These are phyloP conservation scores for Paxillus rubicundulus DNA, from an alignment of 768 basidiomycete species.

Conservation along the genomic window DNA sequence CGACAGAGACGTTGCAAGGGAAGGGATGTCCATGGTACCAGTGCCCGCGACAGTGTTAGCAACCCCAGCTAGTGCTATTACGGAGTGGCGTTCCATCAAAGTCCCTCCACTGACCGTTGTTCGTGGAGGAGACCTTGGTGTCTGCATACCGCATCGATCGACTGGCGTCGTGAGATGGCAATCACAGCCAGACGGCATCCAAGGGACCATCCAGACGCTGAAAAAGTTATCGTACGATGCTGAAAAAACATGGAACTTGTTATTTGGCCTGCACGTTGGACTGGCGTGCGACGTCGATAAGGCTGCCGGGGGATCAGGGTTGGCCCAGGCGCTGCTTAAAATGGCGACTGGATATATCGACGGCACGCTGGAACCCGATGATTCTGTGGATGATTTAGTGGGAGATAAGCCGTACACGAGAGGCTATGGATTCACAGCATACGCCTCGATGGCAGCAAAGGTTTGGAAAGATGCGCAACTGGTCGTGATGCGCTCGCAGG, in stretches of 20 bases:
- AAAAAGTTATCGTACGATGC: background rate
- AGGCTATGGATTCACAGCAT: conserved; percentile 1
- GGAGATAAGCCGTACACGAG: conserved; percentile 2
- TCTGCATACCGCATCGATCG: conserved; percentile 5
- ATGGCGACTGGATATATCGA: conserved; percentile 1
- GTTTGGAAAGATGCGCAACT: background rate
- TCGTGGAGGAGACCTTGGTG: background rate
- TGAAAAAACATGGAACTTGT: conserved; percentile 1
- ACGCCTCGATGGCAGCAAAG: conserved; percentile 4
- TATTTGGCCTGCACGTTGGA: conserved; percentile 3
- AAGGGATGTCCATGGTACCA: conserved; percentile 4
- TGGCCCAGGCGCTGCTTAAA: background rate
- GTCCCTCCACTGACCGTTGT: background rate
- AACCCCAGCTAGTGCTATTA: conserved; percentile 4
- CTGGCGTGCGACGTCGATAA: conserved; percentile 1
- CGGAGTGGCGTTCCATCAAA: conserved; percentile 2
- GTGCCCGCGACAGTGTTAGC: conserved; percentile 4
- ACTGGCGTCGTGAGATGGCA: conserved; percentile 4
- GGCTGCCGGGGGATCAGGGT: background rate
- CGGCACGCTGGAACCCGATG: background rate
- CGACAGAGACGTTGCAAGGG: background rate
- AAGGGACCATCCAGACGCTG: background rate
- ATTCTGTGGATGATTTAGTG: background rate
- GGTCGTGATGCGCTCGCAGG: conserved; percentile 3
- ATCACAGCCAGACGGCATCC: conserved; percentile 1